phyloP scores from a whole-genome alignment of 2,329 filamentous ascomycete genomes.

The Juglanconis sp. region DNA sequence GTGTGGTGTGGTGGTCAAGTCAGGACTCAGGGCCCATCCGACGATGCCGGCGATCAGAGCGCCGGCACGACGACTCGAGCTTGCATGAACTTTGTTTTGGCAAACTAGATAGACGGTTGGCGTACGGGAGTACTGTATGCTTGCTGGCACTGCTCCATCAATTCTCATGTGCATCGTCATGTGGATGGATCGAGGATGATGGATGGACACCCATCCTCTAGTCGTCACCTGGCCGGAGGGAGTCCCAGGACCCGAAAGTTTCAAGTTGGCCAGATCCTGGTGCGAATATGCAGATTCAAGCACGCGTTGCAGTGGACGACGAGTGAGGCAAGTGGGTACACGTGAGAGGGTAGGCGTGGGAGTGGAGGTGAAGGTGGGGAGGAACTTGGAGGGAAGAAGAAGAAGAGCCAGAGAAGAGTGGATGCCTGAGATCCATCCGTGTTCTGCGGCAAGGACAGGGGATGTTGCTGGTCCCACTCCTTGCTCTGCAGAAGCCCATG shows the following conservation, averaged over 20 bases:
- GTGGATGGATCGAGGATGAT: background rate
- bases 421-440: background rate
- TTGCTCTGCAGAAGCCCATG: background rate
- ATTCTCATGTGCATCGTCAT: background rate
- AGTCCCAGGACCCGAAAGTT: too few relatives aligned
- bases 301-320: background rate
- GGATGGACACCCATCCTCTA: too few relatives aligned
- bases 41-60: too few relatives aligned
- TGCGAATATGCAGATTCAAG: background rate
- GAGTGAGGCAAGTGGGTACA: background rate
- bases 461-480: background rate
- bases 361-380: too few relatives aligned
- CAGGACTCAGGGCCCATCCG: background rate
- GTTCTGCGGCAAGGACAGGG: background rate
- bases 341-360: background rate
- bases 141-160: background rate
- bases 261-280: background rate
- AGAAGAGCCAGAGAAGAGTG: background rate
- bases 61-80: background rate
- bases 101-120: background rate
- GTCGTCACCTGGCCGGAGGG: too few relatives aligned
- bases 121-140: background rate
- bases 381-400: background rate
- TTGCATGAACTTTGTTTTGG: conserved; percentile 9
- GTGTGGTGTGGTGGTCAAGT: background rate